Base-by-base conservation (phyloP, 371 early-diverging fungal genomes). In the Amoeboaphelidium protococcarum region DNA sequence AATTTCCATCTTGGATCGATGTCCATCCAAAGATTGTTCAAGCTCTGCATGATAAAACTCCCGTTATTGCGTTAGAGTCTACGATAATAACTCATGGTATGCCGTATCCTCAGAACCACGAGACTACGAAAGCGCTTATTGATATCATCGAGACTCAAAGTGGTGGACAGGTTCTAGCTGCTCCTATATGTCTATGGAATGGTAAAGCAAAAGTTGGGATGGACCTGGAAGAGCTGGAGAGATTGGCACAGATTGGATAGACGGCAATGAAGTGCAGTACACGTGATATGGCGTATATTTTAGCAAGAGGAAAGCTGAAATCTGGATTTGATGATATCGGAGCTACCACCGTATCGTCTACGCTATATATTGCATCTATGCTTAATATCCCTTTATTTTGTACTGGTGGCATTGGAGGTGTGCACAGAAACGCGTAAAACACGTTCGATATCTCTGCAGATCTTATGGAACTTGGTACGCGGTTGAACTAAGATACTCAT, bases 321-420 rank as follows among this genome's bases (percentile, higher is more conserved):
- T 58, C 54, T 90, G 24, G 74, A 84, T 0, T 54, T 67, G 10
- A 76, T 81, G 1, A 58, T 81, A 46, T 60, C 80, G 89, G 90
- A 0, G 81, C 85, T 0, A 90, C 91, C 0, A 92, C 94, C 0
- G 91, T 92, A 6, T 72, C 86, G 0, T 74, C 74, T 2, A 91
- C 92, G 0, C 80, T 90, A 80, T 50, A 77, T 13, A 63, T 77
- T 2, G 91, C 94, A 1, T 69, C 80, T 52, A 60, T 62, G 40
- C 81, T 78, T 2, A 88, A 85, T 4, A 87, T 92, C 45, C 56
- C 65, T 22, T 62, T 92, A 0, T 90, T 92, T 68, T 89, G 82
- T 16, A 91, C 94, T 1, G 94, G 94, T 19, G 94, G 92, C 6
- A 89, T 92, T 45, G 94, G 94, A 27, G 94, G 94, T 27, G 92